phyloP scores from a whole-genome alignment of 2,329 filamentous ascomycete genomes.

The Aureobasidium subglaciale region DNA sequence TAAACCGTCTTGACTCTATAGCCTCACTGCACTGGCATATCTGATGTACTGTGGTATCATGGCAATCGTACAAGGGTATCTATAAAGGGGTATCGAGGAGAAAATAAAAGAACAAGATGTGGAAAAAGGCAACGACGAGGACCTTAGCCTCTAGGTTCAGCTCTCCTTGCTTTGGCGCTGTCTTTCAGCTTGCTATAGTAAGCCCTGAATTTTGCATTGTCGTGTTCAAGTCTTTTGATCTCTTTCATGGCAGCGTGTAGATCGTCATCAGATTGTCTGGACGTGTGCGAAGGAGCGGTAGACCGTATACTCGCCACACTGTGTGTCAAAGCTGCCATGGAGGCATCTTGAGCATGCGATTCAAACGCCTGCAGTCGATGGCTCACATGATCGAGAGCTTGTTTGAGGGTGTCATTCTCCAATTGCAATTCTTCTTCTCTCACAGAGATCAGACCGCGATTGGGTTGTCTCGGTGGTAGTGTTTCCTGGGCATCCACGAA shows the following conservation, averaged over 20 bases:
- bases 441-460: conserved; percentile 33
- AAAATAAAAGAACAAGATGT: not conserved
- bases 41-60: too few species aligned
- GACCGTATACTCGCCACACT: conserved; percentile 48
- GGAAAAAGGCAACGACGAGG: too few species aligned
- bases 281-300: not conserved
- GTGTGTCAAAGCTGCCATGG: conserved; percentile 68
- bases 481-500: conserved; percentile 84
- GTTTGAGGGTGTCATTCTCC: conserved; percentile 80
- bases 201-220: conserved; percentile 5
- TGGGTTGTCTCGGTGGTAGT: conserved; percentile 36
- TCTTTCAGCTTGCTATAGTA: conserved; percentile 14
- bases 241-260: conserved; percentile 2
- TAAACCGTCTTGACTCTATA: too few species aligned
- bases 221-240: conserved; percentile 2
- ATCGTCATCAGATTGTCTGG: conserved; percentile 5
- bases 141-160: not conserved
- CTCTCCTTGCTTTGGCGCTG: conserved; percentile 14
- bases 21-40: too few species aligned
- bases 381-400: conserved; percentile 77
- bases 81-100: not conserved
- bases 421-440: conserved; percentile 70
- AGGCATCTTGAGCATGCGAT: conserved; percentile 76
- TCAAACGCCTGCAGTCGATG: conserved; percentile 90
- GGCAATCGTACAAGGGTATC: too few species aligned